A percentile compares a stretch with the other conserved stretches of the same genome.
Conservation (phyloP, 495 filamentous ascomycete species). For the Podospora pseudocomata region DNA sequence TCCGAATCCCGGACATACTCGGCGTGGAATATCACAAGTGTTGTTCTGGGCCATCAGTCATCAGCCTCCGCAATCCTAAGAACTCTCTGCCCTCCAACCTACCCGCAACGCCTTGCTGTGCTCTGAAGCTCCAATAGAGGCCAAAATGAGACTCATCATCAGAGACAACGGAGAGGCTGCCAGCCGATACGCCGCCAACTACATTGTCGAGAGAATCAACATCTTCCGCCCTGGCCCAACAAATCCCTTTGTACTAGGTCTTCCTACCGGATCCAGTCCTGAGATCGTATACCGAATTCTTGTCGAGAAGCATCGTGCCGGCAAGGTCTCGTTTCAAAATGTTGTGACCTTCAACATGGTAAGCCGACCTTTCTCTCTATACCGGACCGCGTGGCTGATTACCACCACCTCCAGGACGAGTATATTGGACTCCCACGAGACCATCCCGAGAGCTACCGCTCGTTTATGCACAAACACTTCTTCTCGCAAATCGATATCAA, state of each 20-base stretch:
- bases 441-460: constrained; percentile 81
- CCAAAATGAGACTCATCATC: constrained; percentile 77
- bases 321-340: constrained; percentile 80
- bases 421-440: constrained; percentile 79
- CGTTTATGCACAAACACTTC: constrained; percentile 89
- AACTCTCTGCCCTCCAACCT: neutral
- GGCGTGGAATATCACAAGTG: neutral
- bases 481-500: constrained; percentile 83
- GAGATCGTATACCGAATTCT: constrained; percentile 73
- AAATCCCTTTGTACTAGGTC: constrained; percentile 76
- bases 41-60: neutral
- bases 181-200: constrained; percentile 74
- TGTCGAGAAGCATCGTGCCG: constrained; percentile 69
- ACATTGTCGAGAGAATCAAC: constrained; percentile 77
- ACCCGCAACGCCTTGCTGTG: too few relatives aligned
- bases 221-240: constrained; percentile 63
- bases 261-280: constrained; percentile 79
- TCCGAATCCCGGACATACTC: neutral
- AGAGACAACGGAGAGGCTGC: constrained; percentile 62
- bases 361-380: constrained; percentile 23
- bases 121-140: neutral
- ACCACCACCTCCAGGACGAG: constrained; percentile 58
- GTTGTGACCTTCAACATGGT: constrained; percentile 93
- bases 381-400: neutral
- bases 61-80: neutral